Evolutionary conservation across 148 eudicot species (phyloP), one percentile per base, ranked within the genome.

Genomic region (Camellia lanceoleosa): DNA sequence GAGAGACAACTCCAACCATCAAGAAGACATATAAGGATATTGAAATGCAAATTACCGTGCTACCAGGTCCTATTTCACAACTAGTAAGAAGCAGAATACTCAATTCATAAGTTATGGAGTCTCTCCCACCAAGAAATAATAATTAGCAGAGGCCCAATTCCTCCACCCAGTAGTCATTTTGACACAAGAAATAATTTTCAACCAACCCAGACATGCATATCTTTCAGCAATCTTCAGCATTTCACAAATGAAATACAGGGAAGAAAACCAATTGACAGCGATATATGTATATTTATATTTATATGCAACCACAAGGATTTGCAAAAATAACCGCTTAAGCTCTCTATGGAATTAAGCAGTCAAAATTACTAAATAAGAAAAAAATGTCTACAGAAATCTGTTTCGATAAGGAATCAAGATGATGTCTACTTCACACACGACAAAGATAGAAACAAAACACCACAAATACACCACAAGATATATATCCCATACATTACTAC

Each of bases 51-150:
- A 62, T 52, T 19, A 77, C 71, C 44, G 11, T 68, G 61, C 63
- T 81, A 68, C 67, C 63, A 64, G 16, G 67, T 12, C 77, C 80
- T 77, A 76, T 54, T 19, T 72, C 51, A 63, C 56, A 77, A 82
- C 66, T 51, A 76, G 49, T 49, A 68, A 73, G 60, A 64, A 19
- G 76, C 20, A 73, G 14, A 47, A 46, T 5, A 30, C 20, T 49
- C 20, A 7, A 63, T 41, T 73, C 59, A 71, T 23, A 6, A 70
- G 82, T 19, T 63, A 61, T 38, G 44, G 42, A 71, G 47, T n/a
- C 12, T 14, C 67, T 59, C 14, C 16, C 38, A 30, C 38, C 38
- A 30, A 30, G 38, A 30, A 30, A 30, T 30, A 30, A 30, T 30
- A 30, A 30, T 30, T 30, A 30, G 84, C 78, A 71, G 55, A 73